These are phyloP conservation scores for Penicillium sp. DNA, from an alignment of 2,329 filamentous ascomycete species.

Conservation along the genomic window DNA sequence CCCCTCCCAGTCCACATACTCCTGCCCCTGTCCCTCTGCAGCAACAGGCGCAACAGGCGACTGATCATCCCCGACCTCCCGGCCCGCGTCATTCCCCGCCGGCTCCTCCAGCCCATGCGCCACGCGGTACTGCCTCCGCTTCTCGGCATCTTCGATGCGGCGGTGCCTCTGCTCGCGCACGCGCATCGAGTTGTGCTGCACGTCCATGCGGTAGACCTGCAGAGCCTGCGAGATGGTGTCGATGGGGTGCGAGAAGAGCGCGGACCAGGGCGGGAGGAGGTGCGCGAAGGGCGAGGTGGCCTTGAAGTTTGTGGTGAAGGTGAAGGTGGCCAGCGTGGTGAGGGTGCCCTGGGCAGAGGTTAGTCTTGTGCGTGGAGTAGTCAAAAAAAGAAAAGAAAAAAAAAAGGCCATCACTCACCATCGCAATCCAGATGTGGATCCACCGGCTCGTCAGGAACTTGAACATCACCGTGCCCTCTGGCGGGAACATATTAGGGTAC, in stretches of 20 bases:
- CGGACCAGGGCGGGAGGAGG: slow-evolving; percentile 68
- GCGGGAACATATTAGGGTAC: slow-evolving; percentile 88
- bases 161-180: slow-evolving; percentile 69
- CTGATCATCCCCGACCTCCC: slow-evolving; percentile 36
- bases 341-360: slow-evolving; percentile 58
- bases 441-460: slow-evolving; percentile 76
- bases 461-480: slow-evolving; percentile 74
- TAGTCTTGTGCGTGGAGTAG: background rate
- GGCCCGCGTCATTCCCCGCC: slow-evolving; percentile 33
- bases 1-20: slow-evolving; percentile 37
- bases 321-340: slow-evolving; percentile 65
- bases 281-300: slow-evolving; percentile 74
- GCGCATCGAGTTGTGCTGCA: slow-evolving; percentile 65
- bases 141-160: slow-evolving; percentile 79
- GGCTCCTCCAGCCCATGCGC: slow-evolving; percentile 72
- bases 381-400: background rate
- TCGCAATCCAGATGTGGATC: slow-evolving; percentile 78
- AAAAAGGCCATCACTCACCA: slow-evolving; percentile 56
- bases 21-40: slow-evolving; percentile 30
- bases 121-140: slow-evolving; percentile 79
- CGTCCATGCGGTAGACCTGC: slow-evolving; percentile 73
- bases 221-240: slow-evolving; percentile 62
- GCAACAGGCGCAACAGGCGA: slow-evolving; percentile 39
- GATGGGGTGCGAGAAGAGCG: slow-evolving; percentile 68
- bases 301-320: slow-evolving; percentile 75